Evolutionary conservation across 352 stramenopile genomes (phyloP).

Genomic region (Globisporangium nodosum): DNA sequence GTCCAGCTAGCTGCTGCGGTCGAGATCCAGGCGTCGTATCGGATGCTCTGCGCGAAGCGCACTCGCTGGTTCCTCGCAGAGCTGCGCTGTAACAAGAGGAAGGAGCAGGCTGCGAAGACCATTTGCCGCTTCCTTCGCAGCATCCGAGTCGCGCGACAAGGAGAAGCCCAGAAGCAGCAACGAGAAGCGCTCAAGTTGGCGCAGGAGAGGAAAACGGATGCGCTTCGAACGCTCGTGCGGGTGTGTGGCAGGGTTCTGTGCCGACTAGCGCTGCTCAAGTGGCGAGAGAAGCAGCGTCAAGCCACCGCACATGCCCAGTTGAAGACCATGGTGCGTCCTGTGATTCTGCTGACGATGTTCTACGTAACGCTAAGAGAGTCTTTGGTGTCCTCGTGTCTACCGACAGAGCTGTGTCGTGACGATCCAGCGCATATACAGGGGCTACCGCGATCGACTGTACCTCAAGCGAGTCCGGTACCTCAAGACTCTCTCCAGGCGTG

Average conservation of each 20-base stretch:
- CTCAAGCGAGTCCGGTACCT: conserved; percentile 36
- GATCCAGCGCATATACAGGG: conserved; percentile 51
- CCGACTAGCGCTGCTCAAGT: conserved; percentile 20
- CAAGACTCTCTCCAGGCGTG: conserved; percentile 29
- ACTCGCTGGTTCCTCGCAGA: conserved; percentile 20
- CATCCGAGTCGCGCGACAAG: conserved; percentile 8
- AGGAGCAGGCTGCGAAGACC: conserved; percentile 16
- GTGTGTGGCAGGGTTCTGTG: conserved; percentile 14
- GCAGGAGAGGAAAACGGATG: conserved; percentile 6
- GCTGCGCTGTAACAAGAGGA: conserved; percentile 13
- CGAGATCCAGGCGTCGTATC: conserved; percentile 35
- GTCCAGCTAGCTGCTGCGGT: conserved; percentile 31
- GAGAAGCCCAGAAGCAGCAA: not conserved
- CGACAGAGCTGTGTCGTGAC: conserved; percentile 19
- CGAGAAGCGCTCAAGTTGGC: conserved; percentile 5
- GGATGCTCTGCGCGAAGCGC: conserved; percentile 28
- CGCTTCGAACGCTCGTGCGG: conserved; percentile 1
- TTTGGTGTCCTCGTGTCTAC: not conserved
- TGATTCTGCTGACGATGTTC: not conserved
- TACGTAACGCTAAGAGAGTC: not conserved
- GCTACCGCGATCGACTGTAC: conserved; percentile 35
- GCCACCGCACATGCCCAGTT: conserved; percentile 18
- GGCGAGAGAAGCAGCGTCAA: conserved; percentile 21
- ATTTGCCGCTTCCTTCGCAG: conserved; percentile 28
- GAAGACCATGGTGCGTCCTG: conserved; percentile 12